Conservation (phyloP, 305 asterid species). For the Plantago lanceolata region DNA sequence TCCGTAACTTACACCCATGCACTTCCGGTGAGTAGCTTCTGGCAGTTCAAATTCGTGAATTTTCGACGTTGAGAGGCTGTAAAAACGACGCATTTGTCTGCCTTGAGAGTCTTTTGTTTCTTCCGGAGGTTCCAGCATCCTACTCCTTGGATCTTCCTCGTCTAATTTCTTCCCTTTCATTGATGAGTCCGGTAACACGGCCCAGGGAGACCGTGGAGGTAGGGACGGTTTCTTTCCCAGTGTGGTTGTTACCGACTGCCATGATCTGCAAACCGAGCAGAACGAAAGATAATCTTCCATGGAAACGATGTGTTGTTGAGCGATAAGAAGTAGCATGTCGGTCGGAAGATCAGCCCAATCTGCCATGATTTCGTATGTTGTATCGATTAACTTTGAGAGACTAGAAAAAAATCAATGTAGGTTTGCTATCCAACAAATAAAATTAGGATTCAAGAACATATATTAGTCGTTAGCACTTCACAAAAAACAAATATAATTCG, state of each 20-base stretch:
- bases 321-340: background rate
- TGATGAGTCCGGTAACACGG: background rate
- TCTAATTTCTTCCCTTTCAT: background rate
- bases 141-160: background rate
- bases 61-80: background rate
- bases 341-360: background rate
- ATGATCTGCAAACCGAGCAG: background rate
- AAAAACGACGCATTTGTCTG: background rate
- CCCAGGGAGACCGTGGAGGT: constrained; percentile 6
- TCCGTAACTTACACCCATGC: background rate
- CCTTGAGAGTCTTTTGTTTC: background rate
- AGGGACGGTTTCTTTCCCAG: background rate
- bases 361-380: too few species aligned
- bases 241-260: background rate
- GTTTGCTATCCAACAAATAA: too few species aligned
- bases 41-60: constrained; percentile 4
- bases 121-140: background rate
- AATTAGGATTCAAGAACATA: too few species aligned
- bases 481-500: too few species aligned
- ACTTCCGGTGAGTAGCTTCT: constrained; percentile 1
- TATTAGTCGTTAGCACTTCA: too few species aligned
- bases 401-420: too few species aligned
- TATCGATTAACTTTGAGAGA: too few species aligned
- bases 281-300: background rate
- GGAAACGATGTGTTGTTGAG: background rate